Percentiles rank a stretch among this genome's conserved stretches.
These are phyloP conservation scores for Yamadazyma oceani DNA, from an alignment of 1,139 yeast genomes.

Conservation along the genomic window DNA sequence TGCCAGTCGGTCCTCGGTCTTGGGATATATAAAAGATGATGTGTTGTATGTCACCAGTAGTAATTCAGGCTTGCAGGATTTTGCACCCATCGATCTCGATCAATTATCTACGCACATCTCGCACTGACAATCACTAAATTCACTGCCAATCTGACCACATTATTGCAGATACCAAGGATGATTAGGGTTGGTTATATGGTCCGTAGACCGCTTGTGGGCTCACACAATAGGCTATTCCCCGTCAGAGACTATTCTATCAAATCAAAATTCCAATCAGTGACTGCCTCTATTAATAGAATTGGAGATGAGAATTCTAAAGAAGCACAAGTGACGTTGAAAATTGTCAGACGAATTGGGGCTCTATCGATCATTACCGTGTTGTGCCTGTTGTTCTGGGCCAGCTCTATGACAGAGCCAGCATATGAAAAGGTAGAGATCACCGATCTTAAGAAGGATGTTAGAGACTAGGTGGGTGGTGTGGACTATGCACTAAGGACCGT, in stretches of 20 bases:
- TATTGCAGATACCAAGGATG: background rate
- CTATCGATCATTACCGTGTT: conserved; percentile 34
- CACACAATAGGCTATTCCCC: no score
- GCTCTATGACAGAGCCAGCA: conserved; percentile 18
- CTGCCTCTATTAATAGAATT: conserved; percentile 21
- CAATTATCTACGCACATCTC: conserved; percentile 11
- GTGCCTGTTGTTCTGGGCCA: conserved; percentile 37
- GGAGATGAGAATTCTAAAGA: conserved; percentile 38
- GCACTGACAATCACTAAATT: background rate
- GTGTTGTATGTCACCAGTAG: conserved; percentile 20
- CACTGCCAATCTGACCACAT: background rate
- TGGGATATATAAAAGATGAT: conserved; percentile 33
- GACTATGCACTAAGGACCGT: no score
- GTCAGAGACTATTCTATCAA: conserved; percentile 12
- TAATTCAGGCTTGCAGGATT: conserved; percentile 16
- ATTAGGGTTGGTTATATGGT: background rate
- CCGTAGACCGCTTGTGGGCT: background rate
- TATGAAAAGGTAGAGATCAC: conserved; percentile 13
- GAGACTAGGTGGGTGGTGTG: background rate
- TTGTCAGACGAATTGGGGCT: conserved; percentile 34
- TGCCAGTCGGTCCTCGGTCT: no score
- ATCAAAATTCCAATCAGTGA: conserved; percentile 3
- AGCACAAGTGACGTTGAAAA: conserved; percentile 30
- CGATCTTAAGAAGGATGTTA: conserved; percentile 24
- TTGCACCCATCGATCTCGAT: conserved; percentile 25